Base-by-base conservation (phyloP, 306 rosid genomes). In the Elaeagnus macrophylla region DNA sequence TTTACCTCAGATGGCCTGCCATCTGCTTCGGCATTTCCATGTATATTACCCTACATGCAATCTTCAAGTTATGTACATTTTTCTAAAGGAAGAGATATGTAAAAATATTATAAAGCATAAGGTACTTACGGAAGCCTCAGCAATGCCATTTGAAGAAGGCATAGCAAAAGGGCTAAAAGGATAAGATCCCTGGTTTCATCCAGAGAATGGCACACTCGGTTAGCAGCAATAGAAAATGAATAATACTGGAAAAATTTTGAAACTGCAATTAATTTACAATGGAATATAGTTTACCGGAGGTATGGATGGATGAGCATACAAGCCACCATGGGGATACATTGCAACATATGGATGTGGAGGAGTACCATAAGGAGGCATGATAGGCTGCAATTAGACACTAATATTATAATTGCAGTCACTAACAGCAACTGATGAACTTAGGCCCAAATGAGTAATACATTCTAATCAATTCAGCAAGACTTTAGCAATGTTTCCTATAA, bases 261-360 rank as follows among this genome's bases (percentile, higher is more conserved):
- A 65, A 64, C 57, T 56, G 56, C 60, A 62, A 36, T 46, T 9
- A 61, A 73, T 64, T 50, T 43, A 74, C 35, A 40, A 55, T 72
- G 56, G 46, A 54, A 51, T 72, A 59, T 49, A 68, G 57, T 50
- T 72, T 80, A 91, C 99, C 79, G 89, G 91, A 77, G 97, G 97
- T 55, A 91, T 84, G 67, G 99, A 83, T 60, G 99, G 96, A 71
- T 87, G 99, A 47, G 99, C 96, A 77, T 91, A 91, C 73, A 91
- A 76, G 74, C 97, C 95, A 51, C 99, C 91, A 70, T 80, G 99
- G 70, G 96, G 96, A 82, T 91, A 91, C 99, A 91, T 91, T 57
- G 97, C 94, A 74, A 91, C 96, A 61, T 91, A 91, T 9, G 99
- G 97, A 70, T 86, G 97, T 17, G 97, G 95, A 60, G 96, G 87